Percentiles rank a stretch among this genome's conserved stretches.
Evolutionary conservation across 768 basidiomycete species (phyloP).

Genomic region (Auriscalpium vulgare): DNA sequence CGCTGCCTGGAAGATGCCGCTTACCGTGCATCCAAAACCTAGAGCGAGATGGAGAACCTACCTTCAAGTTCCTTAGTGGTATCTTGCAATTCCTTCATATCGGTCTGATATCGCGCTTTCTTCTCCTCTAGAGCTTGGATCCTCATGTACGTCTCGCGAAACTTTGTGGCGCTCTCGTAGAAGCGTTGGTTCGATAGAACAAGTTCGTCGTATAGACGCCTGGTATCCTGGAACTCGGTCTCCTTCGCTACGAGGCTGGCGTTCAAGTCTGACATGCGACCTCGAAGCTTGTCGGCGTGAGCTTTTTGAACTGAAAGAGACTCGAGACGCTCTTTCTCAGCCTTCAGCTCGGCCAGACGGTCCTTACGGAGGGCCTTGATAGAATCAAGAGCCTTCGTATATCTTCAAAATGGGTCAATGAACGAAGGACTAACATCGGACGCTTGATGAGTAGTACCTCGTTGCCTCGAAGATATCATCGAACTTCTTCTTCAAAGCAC

Average conservation of each 20-base stretch:
- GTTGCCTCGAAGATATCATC: constrained; percentile 99
- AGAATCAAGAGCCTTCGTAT: constrained; percentile 91
- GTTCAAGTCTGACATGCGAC: constrained; percentile 54
- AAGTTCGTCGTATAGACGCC: constrained; percentile 54
- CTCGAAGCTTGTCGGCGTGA: constrained; percentile 77
- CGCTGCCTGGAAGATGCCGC: constrained; percentile 41
- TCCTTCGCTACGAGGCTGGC: constrained; percentile 61
- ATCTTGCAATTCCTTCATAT: constrained; percentile 53
- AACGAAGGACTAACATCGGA: too few relatives aligned
- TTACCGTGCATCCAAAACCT: not conserved
- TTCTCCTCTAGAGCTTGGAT: constrained; percentile 55
- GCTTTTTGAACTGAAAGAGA: constrained; percentile 74
- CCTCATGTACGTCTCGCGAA: constrained; percentile 75
- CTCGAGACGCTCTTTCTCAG: constrained; percentile 81
- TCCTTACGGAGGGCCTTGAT: constrained; percentile 91
- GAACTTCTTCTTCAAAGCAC: constrained; percentile 94
- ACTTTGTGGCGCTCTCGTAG: constrained; percentile 76
- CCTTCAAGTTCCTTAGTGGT: constrained; percentile 64
- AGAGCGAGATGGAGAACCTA: constrained; percentile 21
- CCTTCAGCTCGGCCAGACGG: constrained; percentile 81
- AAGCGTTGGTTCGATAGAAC: constrained; percentile 69
- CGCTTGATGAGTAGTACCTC: constrained; percentile 39
- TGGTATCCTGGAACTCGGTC: constrained; percentile 63
- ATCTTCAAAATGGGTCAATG: constrained; percentile 38
- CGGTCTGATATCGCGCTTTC: constrained; percentile 51